These are phyloP conservation scores for Avicennia marina DNA, from an alignment of 257 asterid genomes.

Conservation along the genomic window DNA sequence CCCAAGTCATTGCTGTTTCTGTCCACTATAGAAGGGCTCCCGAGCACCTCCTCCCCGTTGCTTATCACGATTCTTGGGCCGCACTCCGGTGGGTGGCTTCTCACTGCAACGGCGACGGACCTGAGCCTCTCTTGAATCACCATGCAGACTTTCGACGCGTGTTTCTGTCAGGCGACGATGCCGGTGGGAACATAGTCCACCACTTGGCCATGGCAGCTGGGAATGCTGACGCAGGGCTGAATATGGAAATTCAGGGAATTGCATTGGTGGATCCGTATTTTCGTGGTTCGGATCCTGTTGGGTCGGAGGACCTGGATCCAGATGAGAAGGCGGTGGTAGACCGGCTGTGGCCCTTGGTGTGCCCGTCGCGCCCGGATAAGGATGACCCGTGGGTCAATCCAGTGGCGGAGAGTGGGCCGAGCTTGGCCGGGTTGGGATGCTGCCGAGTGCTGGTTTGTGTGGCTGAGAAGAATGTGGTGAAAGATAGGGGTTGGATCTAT, in stretches of 20 bases:
- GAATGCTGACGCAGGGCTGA: slow-evolving; percentile 22
- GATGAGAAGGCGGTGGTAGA: slow-evolving; percentile 7
- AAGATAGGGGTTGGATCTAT: slow-evolving; percentile 25
- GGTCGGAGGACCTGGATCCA: slow-evolving; percentile 13
- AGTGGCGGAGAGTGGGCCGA: slow-evolving; percentile 11
- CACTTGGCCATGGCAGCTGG: slow-evolving; percentile 35
- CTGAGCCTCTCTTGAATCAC: slow-evolving; percentile 27
- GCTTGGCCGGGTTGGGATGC: slow-evolving; percentile 21
- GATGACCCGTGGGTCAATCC: slow-evolving; percentile 33
- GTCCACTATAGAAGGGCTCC: slow-evolving; percentile 41
- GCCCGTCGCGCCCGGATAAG: slow-evolving; percentile 11
- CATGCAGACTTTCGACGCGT: slow-evolving; percentile 29
- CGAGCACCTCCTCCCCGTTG: slow-evolving; percentile 35
- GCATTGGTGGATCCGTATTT: slow-evolving; percentile 26
- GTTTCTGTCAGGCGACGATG: slow-evolving; percentile 36
- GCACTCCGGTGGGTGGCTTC: slow-evolving; percentile 41
- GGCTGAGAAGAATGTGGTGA: slow-evolving; percentile 26
- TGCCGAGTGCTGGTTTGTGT: slow-evolving; percentile 13
- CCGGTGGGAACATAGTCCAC: slow-evolving; percentile 40
- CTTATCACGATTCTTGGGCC: slow-evolving; percentile 39
- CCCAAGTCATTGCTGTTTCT: slow-evolving; percentile 35
- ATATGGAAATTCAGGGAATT: slow-evolving; percentile 24
- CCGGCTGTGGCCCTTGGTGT: slow-evolving; percentile 11
- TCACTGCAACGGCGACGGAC: slow-evolving; percentile 25
- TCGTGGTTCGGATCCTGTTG: slow-evolving; percentile 20